Evolutionary conservation across 805 yeast species (phyloP).

Genomic region (Wickerhamomyces chambardii): DNA sequence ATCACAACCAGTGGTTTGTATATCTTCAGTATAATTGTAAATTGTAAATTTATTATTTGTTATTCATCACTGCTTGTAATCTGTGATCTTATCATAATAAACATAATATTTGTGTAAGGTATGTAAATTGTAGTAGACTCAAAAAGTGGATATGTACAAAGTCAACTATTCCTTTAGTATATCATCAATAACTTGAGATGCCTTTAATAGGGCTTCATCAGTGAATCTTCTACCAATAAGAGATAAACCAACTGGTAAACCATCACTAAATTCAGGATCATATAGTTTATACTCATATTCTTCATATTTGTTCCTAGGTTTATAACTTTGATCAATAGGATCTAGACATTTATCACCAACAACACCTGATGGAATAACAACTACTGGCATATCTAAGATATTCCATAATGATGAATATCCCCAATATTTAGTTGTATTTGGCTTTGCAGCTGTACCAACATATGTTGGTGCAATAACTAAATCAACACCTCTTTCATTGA

Average conservation of each 20-base stretch:
- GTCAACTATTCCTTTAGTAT: constrained; percentile 9
- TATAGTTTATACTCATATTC: constrained; percentile 18
- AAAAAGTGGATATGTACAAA: no score
- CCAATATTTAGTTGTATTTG: constrained; percentile 62
- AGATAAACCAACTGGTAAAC: constrained; percentile 36
- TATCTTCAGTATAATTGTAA: no score
- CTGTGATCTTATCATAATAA: no score
- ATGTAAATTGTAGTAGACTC: no score
- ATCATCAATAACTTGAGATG: constrained; percentile 26
- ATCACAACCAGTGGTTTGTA: no score
- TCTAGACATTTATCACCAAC: constrained; percentile 44
- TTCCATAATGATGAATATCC: constrained; percentile 74
- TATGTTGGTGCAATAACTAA: constrained; percentile 61
- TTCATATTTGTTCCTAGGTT: neutral
- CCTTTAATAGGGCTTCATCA: constrained; percentile 35
- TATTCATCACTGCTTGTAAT: no score
- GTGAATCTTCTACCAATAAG: constrained; percentile 33
- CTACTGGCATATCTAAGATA: constrained; percentile 61
- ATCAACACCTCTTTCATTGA: constrained; percentile 49
- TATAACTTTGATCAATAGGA: constrained; percentile 22
- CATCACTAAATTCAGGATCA: neutral
- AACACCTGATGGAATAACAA: constrained; percentile 53
- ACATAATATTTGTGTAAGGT: no score
- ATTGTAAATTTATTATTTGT: no score
- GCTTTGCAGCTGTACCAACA: constrained; percentile 63